Conservation (phyloP, 805 yeast species). For the Yarrowia sp. region DNA sequence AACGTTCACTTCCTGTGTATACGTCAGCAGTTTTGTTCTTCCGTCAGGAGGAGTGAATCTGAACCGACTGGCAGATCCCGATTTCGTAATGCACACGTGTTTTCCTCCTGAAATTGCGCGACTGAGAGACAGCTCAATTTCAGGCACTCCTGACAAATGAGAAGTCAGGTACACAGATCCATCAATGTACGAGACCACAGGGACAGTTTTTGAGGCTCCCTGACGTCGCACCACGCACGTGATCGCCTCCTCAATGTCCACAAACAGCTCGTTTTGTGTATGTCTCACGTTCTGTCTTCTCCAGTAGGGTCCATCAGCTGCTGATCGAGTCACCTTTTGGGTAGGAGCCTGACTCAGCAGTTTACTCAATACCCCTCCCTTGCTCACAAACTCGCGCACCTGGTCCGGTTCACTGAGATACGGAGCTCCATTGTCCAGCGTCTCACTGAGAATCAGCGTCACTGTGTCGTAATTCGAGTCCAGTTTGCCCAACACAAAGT, state of each 20-base stretch:
- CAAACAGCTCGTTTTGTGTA: conserved; percentile 82
- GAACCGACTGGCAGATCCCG: conserved; percentile 2
- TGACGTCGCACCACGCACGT: neutral
- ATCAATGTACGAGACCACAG: conserved; percentile 53
- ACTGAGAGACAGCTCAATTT: conserved; percentile 63
- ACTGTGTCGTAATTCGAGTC: conserved; percentile 75
- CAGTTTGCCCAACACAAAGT: conserved; percentile 64
- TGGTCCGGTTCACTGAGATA: conserved; percentile 73
- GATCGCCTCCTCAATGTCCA: conserved; percentile 72
- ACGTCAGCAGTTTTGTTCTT: conserved; percentile 64
- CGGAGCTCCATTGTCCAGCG: conserved; percentile 81
- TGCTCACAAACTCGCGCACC: conserved; percentile 73
- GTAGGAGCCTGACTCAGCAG: conserved; percentile 54
- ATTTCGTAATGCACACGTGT: conserved; percentile 65
- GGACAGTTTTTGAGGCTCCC: conserved; percentile 38
- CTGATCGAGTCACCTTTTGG: conserved; percentile 40
- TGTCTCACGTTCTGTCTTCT: conserved; percentile 72
- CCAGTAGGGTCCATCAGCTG: conserved; percentile 67
- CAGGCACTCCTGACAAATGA: conserved; percentile 80
- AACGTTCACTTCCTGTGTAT: conserved; percentile 56
- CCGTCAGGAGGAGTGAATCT: conserved; percentile 92
- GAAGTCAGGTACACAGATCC: conserved; percentile 72
- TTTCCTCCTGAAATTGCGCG: conserved; percentile 43
- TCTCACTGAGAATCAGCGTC: conserved; percentile 72
- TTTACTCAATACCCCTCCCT: conserved; percentile 61